These are phyloP conservation scores for Lodderomyces theae DNA, from an alignment of 1,139 yeast genomes.

Conservation along the genomic window DNA sequence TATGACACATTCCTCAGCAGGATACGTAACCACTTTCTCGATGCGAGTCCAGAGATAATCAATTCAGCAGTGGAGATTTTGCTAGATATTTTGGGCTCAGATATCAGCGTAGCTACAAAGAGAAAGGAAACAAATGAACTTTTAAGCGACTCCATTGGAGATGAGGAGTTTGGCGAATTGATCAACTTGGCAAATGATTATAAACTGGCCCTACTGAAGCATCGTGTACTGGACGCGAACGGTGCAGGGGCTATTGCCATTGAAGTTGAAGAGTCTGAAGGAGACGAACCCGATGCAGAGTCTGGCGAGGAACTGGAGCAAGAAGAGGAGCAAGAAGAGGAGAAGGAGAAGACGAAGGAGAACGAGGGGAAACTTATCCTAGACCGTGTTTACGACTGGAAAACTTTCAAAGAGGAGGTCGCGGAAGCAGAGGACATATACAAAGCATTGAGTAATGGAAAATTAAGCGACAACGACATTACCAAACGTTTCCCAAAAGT, in stretches of 20 bases:
- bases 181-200: slow-evolving; percentile 40
- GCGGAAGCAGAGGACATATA: neutral
- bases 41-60: slow-evolving; percentile 43
- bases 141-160: slow-evolving; percentile 44
- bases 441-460: neutral
- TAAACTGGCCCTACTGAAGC: slow-evolving; percentile 56
- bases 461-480: neutral
- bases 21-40: slow-evolving; percentile 30
- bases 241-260: slow-evolving; percentile 26
- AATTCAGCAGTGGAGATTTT: slow-evolving; percentile 65
- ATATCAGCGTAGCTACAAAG: slow-evolving; percentile 24
- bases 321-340: slow-evolving; percentile 23
- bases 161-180: slow-evolving; percentile 52
- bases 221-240: slow-evolving; percentile 14
- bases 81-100: slow-evolving; percentile 57
- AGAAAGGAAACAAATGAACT: slow-evolving; percentile 39
- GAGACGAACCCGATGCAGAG: slow-evolving; percentile 20
- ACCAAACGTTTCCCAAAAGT: neutral
- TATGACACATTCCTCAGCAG: slow-evolving; percentile 29
- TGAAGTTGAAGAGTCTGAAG: slow-evolving; percentile 24
- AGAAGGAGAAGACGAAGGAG: slow-evolving; percentile 20
- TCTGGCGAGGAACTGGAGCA: slow-evolving; percentile 22
- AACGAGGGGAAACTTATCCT: slow-evolving; percentile 12
- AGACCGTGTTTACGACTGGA: slow-evolving; percentile 6
- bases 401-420: slow-evolving; percentile 7